phyloP scores from a whole-genome alignment of 2,329 filamentous ascomycete genomes.

The Arthrinium phaeospermum region DNA sequence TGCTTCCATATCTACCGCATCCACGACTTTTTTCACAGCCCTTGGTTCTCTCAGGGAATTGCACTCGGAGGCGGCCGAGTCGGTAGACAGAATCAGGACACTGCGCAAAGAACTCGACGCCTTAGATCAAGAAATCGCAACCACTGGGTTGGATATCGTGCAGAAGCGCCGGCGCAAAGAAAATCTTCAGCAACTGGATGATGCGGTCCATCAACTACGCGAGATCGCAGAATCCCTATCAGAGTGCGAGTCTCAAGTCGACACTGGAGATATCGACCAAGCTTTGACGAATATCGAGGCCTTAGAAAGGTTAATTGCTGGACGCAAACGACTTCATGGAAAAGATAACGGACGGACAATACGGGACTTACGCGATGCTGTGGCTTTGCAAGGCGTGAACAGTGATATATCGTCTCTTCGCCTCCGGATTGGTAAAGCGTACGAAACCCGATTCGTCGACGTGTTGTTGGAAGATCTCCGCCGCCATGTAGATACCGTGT shows the following conservation, averaged over 20 bases:
- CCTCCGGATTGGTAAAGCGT: conserved; percentile 83
- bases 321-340: conserved; percentile 44
- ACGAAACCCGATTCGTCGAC: conserved; percentile 80
- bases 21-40: conserved; percentile 94
- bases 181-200: conserved; percentile 81
- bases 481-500: conserved; percentile 77
- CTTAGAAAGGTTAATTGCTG: conserved; percentile 81
- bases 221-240: conserved; percentile 77
- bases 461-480: conserved; percentile 81
- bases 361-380: conserved; percentile 76
- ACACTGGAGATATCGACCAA: conserved; percentile 80
- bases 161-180: conserved; percentile 81
- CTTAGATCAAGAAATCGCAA: conserved; percentile 85
- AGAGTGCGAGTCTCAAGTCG: conserved; percentile 80
- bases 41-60: conserved; percentile 89
- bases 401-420: conserved; percentile 78
- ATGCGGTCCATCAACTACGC: conserved; percentile 83
- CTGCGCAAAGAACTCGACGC: conserved; percentile 79
- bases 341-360: conserved; percentile 45
- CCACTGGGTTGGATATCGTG: conserved; percentile 83
- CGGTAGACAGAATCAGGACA: conserved; percentile 83
- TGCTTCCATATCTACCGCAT: conserved; percentile 93
- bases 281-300: conserved; percentile 79
- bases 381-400: conserved; percentile 79
- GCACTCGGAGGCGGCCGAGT: conserved; percentile 90